Conservation (phyloP, 2,329 filamentous ascomycete species). For the Graphilbum ipis-grandicollis region DNA sequence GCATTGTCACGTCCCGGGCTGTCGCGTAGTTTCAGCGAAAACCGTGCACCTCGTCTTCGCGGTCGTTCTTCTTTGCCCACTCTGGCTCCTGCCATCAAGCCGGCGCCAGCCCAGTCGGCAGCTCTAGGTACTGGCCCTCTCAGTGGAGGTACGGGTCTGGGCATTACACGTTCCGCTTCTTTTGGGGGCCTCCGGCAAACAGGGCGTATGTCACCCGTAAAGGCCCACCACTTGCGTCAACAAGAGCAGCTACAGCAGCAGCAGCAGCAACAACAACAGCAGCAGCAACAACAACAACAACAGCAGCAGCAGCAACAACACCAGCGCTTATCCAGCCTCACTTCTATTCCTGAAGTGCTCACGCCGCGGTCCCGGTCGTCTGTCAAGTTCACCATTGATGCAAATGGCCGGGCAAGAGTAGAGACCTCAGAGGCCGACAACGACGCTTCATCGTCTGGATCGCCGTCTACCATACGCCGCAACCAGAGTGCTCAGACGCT, state of each 20-base stretch:
- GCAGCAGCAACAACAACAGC: conserved; percentile 13
- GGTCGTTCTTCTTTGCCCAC: conserved; percentile 25
- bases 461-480: conserved; percentile 6
- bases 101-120: conserved; percentile 8
- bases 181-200: conserved; percentile 20
- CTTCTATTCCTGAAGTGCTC: conserved; percentile 36
- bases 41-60: conserved; percentile 25
- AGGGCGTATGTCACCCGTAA: conserved; percentile 35
- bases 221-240: conserved; percentile 26
- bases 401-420: conserved; percentile 39
- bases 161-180: conserved; percentile 18
- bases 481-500: conserved; percentile 11
- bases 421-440: conserved; percentile 27
- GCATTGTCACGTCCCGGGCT: conserved; percentile 28
- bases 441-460: conserved; percentile 7
- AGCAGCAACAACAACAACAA: conserved; percentile 16
- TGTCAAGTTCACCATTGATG: conserved; percentile 46
- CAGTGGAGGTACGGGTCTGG: conserved; percentile 9
- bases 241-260: conserved; percentile 14
- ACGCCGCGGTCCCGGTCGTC: conserved; percentile 29
- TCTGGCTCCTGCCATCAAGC: conserved; percentile 27
- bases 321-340: conserved; percentile 31
- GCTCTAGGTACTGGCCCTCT: conserved; percentile 9
- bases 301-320: conserved; percentile 18
- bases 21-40: conserved; percentile 37